phyloP scores from a whole-genome alignment of 768 basidiomycete species.

The Gyrodon lividus region DNA sequence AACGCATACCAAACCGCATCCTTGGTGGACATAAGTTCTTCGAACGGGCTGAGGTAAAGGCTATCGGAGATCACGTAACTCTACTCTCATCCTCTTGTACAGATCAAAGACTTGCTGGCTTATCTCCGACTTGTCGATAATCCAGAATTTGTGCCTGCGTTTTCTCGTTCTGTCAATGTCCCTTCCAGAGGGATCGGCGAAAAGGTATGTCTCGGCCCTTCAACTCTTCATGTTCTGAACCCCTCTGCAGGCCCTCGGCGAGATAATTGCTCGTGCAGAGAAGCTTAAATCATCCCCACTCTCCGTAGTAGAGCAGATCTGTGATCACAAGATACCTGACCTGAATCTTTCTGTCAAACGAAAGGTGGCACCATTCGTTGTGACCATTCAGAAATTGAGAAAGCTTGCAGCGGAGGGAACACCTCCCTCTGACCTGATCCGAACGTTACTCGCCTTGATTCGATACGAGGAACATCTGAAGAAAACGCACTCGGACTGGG shows the following conservation, averaged over 20 bases:
- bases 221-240: background rate
- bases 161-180: constrained; percentile 68
- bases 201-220: constrained; percentile 47
- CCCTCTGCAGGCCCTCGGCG: constrained; percentile 51
- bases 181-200: constrained; percentile 75
- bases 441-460: constrained; percentile 51
- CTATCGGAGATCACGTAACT: background rate
- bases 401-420: constrained; percentile 55
- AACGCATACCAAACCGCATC: constrained; percentile 74
- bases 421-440: constrained; percentile 63
- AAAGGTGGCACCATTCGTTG: constrained; percentile 62
- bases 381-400: constrained; percentile 50
- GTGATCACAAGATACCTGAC: constrained; percentile 58
- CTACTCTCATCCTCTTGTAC: background rate
- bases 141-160: constrained; percentile 61
- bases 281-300: constrained; percentile 53
- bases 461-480: constrained; percentile 68
- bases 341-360: constrained; percentile 64
- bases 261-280: constrained; percentile 54
- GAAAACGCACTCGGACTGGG: constrained; percentile 71
- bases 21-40: constrained; percentile 86
- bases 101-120: constrained; percentile 80
- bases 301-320: constrained; percentile 60
- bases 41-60: constrained; percentile 68
- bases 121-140: constrained; percentile 86